These are phyloP conservation scores for Warburgia ugandensis DNA, from an alignment of 164 flowering plant species.

Conservation along the genomic window DNA sequence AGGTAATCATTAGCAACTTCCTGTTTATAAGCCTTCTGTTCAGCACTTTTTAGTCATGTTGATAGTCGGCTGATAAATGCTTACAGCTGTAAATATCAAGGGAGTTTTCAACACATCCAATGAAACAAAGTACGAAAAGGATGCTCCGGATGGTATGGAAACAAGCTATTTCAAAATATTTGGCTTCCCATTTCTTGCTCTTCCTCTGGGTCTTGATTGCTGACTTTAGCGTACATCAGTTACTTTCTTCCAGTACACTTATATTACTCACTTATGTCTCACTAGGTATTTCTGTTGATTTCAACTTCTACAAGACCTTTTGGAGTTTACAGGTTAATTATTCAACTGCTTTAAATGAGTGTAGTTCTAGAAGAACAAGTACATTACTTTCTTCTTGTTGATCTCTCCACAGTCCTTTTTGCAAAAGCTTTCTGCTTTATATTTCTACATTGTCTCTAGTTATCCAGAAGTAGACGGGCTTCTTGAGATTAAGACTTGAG, in stretches of 20 bases:
- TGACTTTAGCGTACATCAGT: not conserved
- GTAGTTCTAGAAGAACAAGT: not conserved
- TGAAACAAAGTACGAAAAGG: conserved; percentile 95
- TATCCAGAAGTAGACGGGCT: no score
- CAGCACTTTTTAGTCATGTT: not conserved
- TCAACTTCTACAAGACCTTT: conserved; percentile 96
- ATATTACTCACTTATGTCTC: conserved; percentile 1
- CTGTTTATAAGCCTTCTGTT: not conserved
- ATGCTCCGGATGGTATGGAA: conserved; percentile 69
- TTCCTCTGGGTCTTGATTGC: not conserved
- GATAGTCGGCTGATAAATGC: conserved; percentile 12
- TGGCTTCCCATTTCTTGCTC: not conserved
- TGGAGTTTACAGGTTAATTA: conserved; percentile 99
- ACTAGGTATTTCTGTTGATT: conserved; percentile 87
- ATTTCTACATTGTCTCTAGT: not conserved
- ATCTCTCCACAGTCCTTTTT: not conserved
- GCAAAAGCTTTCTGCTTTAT: not conserved
- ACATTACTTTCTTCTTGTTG: not conserved
- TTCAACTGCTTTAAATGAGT: no score
- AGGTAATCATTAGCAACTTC: conserved; percentile 38
- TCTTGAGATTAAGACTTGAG: no score
- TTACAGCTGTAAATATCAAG: conserved; percentile 92
- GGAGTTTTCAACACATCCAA: conserved; percentile 98
- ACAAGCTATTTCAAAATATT: not conserved
- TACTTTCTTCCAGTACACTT: not conserved